Evolutionary conservation across 495 filamentous ascomycete genomes (phyloP).

Genomic region (Aspergillus cavernicola): DNA sequence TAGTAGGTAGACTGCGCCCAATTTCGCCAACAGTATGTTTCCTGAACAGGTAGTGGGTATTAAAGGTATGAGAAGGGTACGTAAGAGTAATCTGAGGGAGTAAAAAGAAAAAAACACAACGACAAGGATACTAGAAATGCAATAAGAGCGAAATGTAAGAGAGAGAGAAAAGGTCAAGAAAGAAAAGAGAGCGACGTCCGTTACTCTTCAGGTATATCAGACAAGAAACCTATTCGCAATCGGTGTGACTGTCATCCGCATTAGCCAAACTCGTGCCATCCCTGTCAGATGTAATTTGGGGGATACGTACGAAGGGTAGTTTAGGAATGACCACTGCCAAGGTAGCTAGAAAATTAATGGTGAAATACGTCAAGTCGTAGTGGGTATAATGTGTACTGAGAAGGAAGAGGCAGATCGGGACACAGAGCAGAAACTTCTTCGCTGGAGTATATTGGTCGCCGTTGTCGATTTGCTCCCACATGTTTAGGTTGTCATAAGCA

Average conservation of each 20-base stretch:
- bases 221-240: conserved; percentile 48
- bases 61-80: conserved; percentile 1
- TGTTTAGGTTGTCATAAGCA: conserved; percentile 97
- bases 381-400: conserved; percentile 98
- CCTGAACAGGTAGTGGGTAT: conserved; percentile 6
- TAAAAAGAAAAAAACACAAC: conserved; percentile 7
- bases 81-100: conserved; percentile 1
- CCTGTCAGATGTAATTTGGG: background rate
- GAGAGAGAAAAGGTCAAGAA: conserved; percentile 11
- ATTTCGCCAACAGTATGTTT: conserved; percentile 1
- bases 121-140: conserved; percentile 13
- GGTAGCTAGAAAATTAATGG: conserved; percentile 91
- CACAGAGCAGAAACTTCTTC: conserved; percentile 95
- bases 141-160: conserved; percentile 13
- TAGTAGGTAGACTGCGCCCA: background rate
- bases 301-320: conserved; percentile 70
- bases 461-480: conserved; percentile 99
- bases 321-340: conserved; percentile 93
- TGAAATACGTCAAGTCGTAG: conserved; percentile 94
- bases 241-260: conserved; percentile 38
- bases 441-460: conserved; percentile 97
- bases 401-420: conserved; percentile 90
- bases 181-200: conserved; percentile 15
- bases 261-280: conserved; percentile 22
- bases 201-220: conserved; percentile 44